phyloP scores from a whole-genome alignment of 1,139 yeast genomes.

The Yamadazyma blattariae region DNA sequence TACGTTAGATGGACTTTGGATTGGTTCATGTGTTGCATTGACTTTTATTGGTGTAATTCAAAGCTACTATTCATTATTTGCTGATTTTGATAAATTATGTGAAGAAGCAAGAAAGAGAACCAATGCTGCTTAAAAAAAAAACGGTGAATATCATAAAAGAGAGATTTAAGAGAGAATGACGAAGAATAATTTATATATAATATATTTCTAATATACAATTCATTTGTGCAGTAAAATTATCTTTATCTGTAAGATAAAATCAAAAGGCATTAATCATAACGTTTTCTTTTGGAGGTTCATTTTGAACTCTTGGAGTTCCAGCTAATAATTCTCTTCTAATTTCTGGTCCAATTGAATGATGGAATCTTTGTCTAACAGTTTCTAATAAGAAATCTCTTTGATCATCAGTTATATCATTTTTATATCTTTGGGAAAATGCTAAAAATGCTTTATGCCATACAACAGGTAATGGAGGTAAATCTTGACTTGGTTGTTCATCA shows the following conservation, averaged over 20 bases:
- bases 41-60: conserved; percentile 53
- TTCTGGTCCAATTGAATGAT: conserved; percentile 87
- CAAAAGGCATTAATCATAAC: conserved; percentile 41
- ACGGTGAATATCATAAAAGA: too few species aligned
- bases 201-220: too few species aligned
- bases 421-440: conserved; percentile 92
- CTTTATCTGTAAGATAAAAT: too few species aligned
- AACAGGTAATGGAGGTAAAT: conserved; percentile 77
- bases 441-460: conserved; percentile 97
- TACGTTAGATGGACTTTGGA: conserved; percentile 52
- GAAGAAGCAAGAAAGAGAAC: conserved; percentile 43
- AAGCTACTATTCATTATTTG: conserved; percentile 39
- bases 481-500: conserved; percentile 26
- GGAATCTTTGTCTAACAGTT: conserved; percentile 87
- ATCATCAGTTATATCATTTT: conserved; percentile 95
- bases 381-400: conserved; percentile 92
- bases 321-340: conserved; percentile 90
- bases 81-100: conserved; percentile 38
- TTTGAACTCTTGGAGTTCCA: conserved; percentile 50
- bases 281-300: conserved; percentile 26
- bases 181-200: too few species aligned
- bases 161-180: too few species aligned
- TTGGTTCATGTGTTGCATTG: conserved; percentile 50
- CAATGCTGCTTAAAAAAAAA: conserved; percentile 8
- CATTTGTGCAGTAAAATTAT: too few species aligned